Evolutionary conservation across 805 yeast species (phyloP), one percentile per base, ranked within the genome.

Genomic region (Candida caryicola): DNA sequence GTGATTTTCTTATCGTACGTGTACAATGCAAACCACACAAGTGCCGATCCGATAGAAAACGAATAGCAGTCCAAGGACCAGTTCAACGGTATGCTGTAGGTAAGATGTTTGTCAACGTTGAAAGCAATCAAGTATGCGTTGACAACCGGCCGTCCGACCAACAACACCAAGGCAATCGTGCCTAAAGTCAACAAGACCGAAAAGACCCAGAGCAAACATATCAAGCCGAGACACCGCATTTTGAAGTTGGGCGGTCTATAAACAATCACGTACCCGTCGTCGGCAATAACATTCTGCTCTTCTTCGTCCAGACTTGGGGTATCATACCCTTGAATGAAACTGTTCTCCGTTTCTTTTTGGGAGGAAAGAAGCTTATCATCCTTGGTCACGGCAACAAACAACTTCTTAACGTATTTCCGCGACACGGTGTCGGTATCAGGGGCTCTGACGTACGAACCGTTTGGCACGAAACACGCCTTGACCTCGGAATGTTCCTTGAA

Each of bases 181-280:
- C 42, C 30, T 17, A 65, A 34, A 13, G 64, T 45, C 13, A 67
- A 43, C 3, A 66, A 37, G 1, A 62, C 63, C 1, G 70, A 64
- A 49, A 71, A 73, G 2, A 65, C 39, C 79, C 85, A 79, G 12
- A 77, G 55, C 55, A 64, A 51, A 6, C 61, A 44, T 16, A 77
- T 60, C 31, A 85, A 55, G 0, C 52, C 62, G 16, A 74, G 64
- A 25, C 88, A 71, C 41, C 96, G 71, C 2, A 52, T 23, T 36
- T 79, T 72, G 59, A 91, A 86, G 34, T 73, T 49, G 2, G 95
- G 95, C 4, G 99, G 98, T 31, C 87, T 71, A 62, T 90, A 95
- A 2, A 90, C 96, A 19, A 90, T 76, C 2, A 77, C 71, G 59
- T 90, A 88, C 2, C 64, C 64, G 33, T 64, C 59, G 16, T 62